Evolutionary conservation across 2,329 filamentous ascomycete species (phyloP).

Genomic region (Monosporascus cannonballus): DNA sequence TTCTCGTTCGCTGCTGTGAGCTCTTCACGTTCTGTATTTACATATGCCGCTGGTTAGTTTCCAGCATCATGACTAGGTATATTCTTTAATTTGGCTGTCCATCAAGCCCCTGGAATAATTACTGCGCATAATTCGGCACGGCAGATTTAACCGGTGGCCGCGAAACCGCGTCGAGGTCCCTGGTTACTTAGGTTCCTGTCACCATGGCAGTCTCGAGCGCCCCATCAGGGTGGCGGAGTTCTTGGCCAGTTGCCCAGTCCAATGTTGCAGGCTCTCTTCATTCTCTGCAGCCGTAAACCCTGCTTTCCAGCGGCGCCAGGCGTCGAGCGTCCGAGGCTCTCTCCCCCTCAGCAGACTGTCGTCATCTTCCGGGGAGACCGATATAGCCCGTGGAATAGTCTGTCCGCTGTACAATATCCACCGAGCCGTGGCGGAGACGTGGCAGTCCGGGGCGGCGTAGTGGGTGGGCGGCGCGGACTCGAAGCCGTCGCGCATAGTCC

Average conservation of each 20-base stretch:
- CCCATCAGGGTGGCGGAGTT: neutral
- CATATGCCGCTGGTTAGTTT: no score
- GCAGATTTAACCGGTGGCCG: no score
- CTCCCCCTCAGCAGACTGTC: neutral
- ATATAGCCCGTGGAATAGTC: neutral
- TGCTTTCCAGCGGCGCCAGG: neutral
- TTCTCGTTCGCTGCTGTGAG: no score
- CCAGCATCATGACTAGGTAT: no score
- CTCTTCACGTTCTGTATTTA: no score
- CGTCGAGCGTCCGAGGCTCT: neutral
- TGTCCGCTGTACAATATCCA: slow-evolving; percentile 2
- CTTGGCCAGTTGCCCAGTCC: neutral
- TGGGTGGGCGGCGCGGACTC: slow-evolving; percentile 1
- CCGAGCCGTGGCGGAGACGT: slow-evolving; percentile 1
- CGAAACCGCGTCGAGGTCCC: no score
- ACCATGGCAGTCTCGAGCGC: neutral
- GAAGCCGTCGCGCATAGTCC: slow-evolving; percentile 1
- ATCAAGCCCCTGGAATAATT: no score
- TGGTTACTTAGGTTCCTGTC: no score
- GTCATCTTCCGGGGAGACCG: neutral
- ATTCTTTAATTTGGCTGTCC: no score
- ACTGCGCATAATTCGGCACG: no score
- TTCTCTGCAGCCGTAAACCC: neutral
- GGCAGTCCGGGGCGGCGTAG: slow-evolving; percentile 1
- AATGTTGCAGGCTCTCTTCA: neutral